Percentiles rank a stretch among this genome's conserved stretches.
Evolutionary conservation across 23 red algal genomes (phyloP).

Genomic region (Gracilariopsis chorda): DNA sequence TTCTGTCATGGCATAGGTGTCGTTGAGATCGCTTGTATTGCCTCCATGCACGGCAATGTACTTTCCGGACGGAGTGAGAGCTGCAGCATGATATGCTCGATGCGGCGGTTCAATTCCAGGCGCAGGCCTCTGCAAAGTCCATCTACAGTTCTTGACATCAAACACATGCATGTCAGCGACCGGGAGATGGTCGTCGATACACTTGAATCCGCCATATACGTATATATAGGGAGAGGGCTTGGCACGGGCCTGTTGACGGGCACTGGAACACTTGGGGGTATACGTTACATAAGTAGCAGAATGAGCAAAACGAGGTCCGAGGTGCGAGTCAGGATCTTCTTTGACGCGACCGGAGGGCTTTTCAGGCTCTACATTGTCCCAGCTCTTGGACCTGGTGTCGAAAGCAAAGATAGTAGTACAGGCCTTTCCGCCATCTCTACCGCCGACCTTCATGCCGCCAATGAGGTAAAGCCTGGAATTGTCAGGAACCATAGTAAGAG

Average conservation of each 20-base stretch:
- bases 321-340: neutral
- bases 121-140: neutral
- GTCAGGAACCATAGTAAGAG: conserved; percentile 38
- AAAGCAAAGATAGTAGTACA: conserved; percentile 53
- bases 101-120: neutral
- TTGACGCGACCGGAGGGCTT: neutral
- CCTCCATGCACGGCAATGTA: conserved; percentile 47
- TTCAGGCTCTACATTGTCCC: conserved; percentile 10
- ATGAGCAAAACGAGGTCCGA: conserved; percentile 54
- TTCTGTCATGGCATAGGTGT: neutral
- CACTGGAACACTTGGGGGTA: neutral
- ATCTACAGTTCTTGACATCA: conserved; percentile 32
- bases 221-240: conserved; percentile 9
- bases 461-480: conserved; percentile 16
- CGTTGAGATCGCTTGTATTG: neutral
- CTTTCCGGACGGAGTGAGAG: conserved; percentile 7
- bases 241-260: conserved; percentile 17
- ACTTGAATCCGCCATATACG: conserved; percentile 25
- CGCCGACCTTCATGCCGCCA: conserved; percentile 43
- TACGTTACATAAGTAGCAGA: conserved; percentile 1
- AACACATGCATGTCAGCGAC: conserved; percentile 25
- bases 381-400: neutral
- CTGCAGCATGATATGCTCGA: conserved; percentile 42
- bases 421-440: conserved; percentile 17
- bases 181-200: neutral